Evolutionary conservation across 129 eudicot species (phyloP).

Genomic region (Sambucus nigra): DNA sequence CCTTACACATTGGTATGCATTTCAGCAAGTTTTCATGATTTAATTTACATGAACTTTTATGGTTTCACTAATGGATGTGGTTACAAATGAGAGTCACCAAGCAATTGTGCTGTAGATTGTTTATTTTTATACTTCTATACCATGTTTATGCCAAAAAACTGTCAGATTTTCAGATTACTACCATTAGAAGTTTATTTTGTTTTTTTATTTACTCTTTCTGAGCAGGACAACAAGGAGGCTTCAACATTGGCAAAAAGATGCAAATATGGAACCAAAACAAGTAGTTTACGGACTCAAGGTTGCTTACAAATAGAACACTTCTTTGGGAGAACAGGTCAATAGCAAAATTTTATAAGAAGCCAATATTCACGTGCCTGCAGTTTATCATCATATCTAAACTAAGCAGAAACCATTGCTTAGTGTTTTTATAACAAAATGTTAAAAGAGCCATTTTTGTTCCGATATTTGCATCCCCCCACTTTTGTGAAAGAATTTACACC

Average conservation of each 20-base stretch:
- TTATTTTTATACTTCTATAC: background rate
- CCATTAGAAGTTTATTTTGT: no score
- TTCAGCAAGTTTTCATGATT: no score
- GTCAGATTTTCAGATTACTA: no score
- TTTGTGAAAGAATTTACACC: no score
- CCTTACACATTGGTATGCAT: no score
- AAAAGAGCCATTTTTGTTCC: background rate
- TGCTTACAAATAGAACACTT: slow-evolving; percentile 57
- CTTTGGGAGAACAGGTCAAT: slow-evolving; percentile 43
- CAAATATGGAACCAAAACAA: slow-evolving; percentile 36
- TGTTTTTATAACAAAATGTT: background rate
- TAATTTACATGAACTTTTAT: no score
- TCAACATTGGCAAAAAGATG: slow-evolving; percentile 25
- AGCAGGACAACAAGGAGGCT: slow-evolving; percentile 39
- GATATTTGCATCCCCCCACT: no score
- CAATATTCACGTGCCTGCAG: background rate
- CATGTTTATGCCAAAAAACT: no score
- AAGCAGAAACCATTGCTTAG: background rate
- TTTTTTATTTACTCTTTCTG: background rate
- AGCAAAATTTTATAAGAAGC: slow-evolving; percentile 1
- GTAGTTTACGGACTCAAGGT: slow-evolving; percentile 36
- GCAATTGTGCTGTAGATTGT: no score
- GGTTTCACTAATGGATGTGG: no score
- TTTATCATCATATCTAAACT: background rate
- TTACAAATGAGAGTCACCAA: no score